phyloP scores from a whole-genome alignment of 108 stramenopile species.

The Conticribra guillardii region DNA sequence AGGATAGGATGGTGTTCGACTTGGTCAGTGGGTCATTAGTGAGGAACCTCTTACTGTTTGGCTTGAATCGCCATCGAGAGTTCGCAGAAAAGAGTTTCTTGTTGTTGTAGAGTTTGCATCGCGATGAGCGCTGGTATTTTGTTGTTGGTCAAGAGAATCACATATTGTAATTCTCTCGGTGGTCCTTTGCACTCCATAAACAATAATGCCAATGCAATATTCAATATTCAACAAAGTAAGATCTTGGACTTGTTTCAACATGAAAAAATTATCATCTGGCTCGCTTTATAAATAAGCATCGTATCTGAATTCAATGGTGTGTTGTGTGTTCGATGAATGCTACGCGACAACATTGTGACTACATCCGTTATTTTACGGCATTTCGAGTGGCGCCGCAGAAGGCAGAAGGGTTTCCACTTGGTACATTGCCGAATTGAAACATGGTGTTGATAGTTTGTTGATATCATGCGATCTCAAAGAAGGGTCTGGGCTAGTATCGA shows the following conservation, averaged over 20 bases:
- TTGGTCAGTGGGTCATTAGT: no score
- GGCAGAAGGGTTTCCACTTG: no score
- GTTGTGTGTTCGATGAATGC: neutral
- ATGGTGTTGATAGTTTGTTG: no score
- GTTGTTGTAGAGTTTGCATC: no score
- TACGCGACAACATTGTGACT: neutral
- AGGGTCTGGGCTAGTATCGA: no score
- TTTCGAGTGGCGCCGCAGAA: neutral
- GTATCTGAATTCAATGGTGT: neutral
- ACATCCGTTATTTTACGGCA: neutral
- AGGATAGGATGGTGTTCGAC: neutral
- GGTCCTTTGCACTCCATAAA: neutral
- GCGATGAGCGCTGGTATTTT: no score
- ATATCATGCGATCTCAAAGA: no score
- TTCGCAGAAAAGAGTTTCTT: no score
- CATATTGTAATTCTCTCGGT: neutral
- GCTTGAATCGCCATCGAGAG: no score
- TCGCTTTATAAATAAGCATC: neutral
- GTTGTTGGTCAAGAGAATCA: neutral
- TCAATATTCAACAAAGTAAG: neutral
- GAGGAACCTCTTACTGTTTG: no score
- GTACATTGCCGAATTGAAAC: no score
- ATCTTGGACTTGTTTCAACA: neutral
- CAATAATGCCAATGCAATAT: neutral
- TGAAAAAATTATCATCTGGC: neutral